Evolutionary conservation across 176 grass and related monocot species (phyloP), one percentile per base, ranked within the genome.

Genomic region (Alopecurus myosuroides): DNA sequence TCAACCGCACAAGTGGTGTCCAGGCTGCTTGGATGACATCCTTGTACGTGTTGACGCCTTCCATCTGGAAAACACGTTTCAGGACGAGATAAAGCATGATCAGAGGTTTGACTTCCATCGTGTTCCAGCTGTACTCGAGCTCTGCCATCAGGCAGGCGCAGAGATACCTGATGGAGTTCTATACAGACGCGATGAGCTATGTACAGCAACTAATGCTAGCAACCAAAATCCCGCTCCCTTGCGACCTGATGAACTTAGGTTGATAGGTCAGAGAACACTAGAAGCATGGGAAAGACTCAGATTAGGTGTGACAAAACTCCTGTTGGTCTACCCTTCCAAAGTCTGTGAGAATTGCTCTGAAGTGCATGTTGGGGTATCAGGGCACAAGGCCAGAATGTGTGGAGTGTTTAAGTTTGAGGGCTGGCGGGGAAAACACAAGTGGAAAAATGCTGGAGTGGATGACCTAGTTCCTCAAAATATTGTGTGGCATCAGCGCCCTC

Each of bases 141-240:
- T 98, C 44, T 98, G 96, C 72, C 81, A 92, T 89, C 93, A 98
- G 64, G 91, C 96, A 53, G 96, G 96, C 55, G 96, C 83, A 34
- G 80, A 82, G 7, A 58, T 95, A 77, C 82, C 87, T 26, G 86
- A 92, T 66, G 84, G 35, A 46, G 28, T 82, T 71, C 22, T 86
- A 19, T 52, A 90, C 22, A 45, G 17, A 73, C 23, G 44, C 56
- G 73, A 72, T 33, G 42, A 37, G 13, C 12, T 74, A 33, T 81
- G 66, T 63, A 40, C 26, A 33, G 48, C 36, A 44, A 28, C 48
- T 15, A 6, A 55, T 50, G 83, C 40, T 26, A 64, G 74, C 10
- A 28, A 29, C 57, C 71, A 78, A 81, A 82, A 68, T 39, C 25
- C 70, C 65, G 26, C 66, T 81, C 42, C 41, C 76, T 31, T 69